Conservation (phyloP, 2,329 filamentous ascomycete genomes). For the Teratosphaeria epicoccoides region DNA sequence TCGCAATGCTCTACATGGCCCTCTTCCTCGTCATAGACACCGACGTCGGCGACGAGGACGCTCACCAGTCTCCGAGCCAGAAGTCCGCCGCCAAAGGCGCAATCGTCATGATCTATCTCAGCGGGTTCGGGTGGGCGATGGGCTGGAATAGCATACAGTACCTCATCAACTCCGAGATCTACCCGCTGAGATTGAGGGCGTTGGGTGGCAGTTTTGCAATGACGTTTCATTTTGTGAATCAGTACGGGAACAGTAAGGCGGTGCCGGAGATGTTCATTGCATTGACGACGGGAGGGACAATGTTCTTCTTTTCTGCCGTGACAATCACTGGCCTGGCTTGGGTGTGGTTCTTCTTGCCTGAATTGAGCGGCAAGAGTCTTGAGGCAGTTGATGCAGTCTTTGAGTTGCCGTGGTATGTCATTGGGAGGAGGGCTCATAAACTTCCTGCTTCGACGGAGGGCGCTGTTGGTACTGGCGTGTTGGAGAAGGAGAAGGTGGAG, state of each 20-base stretch:
- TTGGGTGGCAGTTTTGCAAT: constrained; percentile 61
- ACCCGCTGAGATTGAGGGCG: constrained; percentile 62
- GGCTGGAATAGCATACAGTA: constrained; percentile 46
- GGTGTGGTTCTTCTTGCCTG: constrained; percentile 49
- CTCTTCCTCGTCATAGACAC: constrained; percentile 50
- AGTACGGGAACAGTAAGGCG: constrained; percentile 62
- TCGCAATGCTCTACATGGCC: constrained; percentile 46
- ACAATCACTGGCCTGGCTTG: constrained; percentile 54
- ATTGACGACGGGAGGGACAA: constrained; percentile 54
- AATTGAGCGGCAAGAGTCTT: constrained; percentile 42
- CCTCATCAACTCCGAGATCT: constrained; percentile 66
- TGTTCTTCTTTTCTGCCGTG: constrained; percentile 63
- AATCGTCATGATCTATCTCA: constrained; percentile 44
- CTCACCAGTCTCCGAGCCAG: constrained; percentile 38
- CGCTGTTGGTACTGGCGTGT: constrained; percentile 4
- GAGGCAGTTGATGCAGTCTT: constrained; percentile 44
- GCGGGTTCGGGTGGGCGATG: constrained; percentile 56
- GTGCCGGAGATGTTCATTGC: constrained; percentile 63
- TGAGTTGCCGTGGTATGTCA: constrained; percentile 64
- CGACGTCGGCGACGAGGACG: constrained; percentile 40
- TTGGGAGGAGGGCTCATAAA: constrained; percentile 41
- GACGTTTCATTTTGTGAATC: constrained; percentile 66
- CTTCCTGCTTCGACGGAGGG: constrained; percentile 17
- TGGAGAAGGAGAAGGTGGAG: constrained; percentile 12
- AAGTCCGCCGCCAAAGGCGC: constrained; percentile 54